Evolutionary conservation across 2,329 filamentous ascomycete species (phyloP).

Genomic region (Amphichorda felina): DNA sequence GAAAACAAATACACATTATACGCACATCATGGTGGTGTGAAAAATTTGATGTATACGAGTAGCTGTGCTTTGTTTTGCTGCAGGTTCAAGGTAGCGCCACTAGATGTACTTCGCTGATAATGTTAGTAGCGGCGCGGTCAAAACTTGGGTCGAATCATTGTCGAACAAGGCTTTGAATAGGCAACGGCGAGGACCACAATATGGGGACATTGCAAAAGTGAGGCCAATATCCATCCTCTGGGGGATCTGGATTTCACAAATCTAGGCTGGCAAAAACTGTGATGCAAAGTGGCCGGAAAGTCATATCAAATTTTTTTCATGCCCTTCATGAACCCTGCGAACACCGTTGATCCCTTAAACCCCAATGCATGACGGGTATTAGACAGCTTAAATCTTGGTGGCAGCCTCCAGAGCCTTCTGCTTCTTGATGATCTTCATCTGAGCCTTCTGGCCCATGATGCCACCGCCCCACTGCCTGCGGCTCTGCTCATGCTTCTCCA

Average conservation of each 20-base stretch:
- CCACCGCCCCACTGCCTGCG: conserved; percentile 97
- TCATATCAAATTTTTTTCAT: conserved; percentile 27
- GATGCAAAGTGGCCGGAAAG: conserved; percentile 8
- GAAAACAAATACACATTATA: too few relatives aligned
- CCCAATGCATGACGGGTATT: conserved; percentile 28
- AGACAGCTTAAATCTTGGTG: conserved; percentile 79
- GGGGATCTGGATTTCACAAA: neutral
- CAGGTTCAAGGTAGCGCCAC: too few relatives aligned
- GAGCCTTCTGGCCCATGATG: conserved; percentile 97
- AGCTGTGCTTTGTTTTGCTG: too few relatives aligned
- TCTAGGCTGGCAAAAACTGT: neutral
- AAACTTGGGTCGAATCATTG: too few relatives aligned
- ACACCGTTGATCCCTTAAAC: conserved; percentile 22
- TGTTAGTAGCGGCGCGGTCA: too few relatives aligned
- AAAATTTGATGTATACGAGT: too few relatives aligned
- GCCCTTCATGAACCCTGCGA: conserved; percentile 24
- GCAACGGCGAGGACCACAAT: too few relatives aligned
- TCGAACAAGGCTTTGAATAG: too few relatives aligned
- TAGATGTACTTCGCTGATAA: too few relatives aligned
- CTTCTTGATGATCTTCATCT: conserved; percentile 67
- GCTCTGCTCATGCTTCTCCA: conserved; percentile 85
- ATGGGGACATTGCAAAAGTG: too few relatives aligned
- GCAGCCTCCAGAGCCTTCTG: conserved; percentile 86
- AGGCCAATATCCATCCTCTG: too few relatives aligned
- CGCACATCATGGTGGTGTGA: too few relatives aligned